These are phyloP conservation scores for Neotropicomus parvogracilis DNA, from an alignment of 1,284 basidiomycete species.

Conservation along the genomic window DNA sequence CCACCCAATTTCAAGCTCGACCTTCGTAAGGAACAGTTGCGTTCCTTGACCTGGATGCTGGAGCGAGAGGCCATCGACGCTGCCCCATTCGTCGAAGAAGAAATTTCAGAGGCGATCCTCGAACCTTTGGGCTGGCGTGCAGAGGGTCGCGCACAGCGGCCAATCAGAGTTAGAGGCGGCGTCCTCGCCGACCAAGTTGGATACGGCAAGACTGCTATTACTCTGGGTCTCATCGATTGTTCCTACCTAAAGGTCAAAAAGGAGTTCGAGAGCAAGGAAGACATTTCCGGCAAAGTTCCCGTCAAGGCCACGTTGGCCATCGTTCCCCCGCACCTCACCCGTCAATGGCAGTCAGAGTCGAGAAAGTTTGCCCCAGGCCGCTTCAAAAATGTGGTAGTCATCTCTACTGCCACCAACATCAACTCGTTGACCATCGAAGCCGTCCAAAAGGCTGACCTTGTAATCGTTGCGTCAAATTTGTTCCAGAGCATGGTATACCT, in stretches of 20 bases:
- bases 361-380: constrained; percentile 72
- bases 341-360: constrained; percentile 88
- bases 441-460: constrained; percentile 79
- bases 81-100: constrained; percentile 84
- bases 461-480: constrained; percentile 84
- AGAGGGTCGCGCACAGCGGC: constrained; percentile 83
- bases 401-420: constrained; percentile 71
- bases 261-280: constrained; percentile 51
- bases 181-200: constrained; percentile 96
- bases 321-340: constrained; percentile 86
- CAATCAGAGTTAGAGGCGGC: constrained; percentile 77
- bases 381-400: constrained; percentile 63
- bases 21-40: constrained; percentile 82
- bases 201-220: constrained; percentile 96
- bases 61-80: constrained; percentile 68
- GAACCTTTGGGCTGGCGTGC: constrained; percentile 89
- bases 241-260: constrained; percentile 54
- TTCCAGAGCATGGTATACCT: constrained; percentile 79
- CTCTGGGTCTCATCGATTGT: constrained; percentile 82
- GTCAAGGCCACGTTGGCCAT: constrained; percentile 80
- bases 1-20: constrained; percentile 73
- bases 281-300: constrained; percentile 64
- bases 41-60: constrained; percentile 93
- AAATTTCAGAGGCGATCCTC: constrained; percentile 87
- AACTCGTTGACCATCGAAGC: constrained; percentile 75